Evolutionary conservation across 2,329 filamentous ascomycete species (phyloP).

Genomic region (Aspergillus eucalypticola): DNA sequence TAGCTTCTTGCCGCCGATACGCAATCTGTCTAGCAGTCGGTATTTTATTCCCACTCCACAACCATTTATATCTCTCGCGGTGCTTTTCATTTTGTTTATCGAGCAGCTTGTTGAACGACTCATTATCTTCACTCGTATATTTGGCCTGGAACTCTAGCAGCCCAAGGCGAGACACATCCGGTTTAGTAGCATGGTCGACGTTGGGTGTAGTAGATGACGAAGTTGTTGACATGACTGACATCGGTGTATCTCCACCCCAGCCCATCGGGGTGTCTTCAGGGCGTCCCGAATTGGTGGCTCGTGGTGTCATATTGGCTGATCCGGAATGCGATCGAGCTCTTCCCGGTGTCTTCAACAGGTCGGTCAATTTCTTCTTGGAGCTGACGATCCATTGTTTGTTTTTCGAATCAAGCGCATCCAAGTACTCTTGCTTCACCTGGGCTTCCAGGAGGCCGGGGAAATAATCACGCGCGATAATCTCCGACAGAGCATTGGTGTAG

Average conservation of each 20-base stretch:
- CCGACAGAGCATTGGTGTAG: conserved; percentile 85
- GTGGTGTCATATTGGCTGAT: conserved; percentile 58
- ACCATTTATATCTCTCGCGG: conserved; percentile 82
- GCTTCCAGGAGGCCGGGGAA: conserved; percentile 88
- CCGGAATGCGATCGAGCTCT: conserved; percentile 40
- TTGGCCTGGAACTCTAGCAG: conserved; percentile 84
- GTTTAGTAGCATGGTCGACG: conserved; percentile 47
- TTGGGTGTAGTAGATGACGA: conserved; percentile 42
- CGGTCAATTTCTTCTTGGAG: conserved; percentile 68
- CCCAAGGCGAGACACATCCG: conserved; percentile 73
- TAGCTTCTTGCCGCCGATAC: conserved; percentile 59
- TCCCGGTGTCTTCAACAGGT: conserved; percentile 76
- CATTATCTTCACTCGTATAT: conserved; percentile 97
- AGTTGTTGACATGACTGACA: conserved; percentile 49
- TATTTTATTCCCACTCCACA: conserved; percentile 86
- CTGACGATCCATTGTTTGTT: conserved; percentile 83
- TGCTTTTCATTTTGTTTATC: conserved; percentile 87
- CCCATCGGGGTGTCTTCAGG: conserved; percentile 40
- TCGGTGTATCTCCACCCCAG: conserved; percentile 73
- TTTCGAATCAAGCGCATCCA: conserved; percentile 85
- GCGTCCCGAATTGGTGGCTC: conserved; percentile 21
- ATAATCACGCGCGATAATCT: conserved; percentile 95
- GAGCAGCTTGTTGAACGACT: conserved; percentile 88
- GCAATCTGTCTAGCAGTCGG: conserved; percentile 62
- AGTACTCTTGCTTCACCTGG: conserved; percentile 85